phyloP scores from a whole-genome alignment of 2,329 filamentous ascomycete species.

The Fusarium armeniacum region DNA sequence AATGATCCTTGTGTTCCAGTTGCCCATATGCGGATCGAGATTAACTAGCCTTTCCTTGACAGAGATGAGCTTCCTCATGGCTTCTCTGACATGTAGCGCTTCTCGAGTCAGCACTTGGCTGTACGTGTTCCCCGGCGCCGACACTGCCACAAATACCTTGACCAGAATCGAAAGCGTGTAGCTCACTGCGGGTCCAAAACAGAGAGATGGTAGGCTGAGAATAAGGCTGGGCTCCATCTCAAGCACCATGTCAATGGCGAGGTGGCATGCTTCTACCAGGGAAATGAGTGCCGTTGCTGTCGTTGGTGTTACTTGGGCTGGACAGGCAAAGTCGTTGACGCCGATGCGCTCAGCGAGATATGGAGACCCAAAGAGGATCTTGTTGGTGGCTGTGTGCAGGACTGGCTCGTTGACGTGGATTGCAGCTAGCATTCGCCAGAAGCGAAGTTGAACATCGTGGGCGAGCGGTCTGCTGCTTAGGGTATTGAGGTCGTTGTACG shows the following conservation, averaged over 20 bases:
- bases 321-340: slow-evolving; percentile 28
- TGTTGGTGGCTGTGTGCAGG: slow-evolving; percentile 31
- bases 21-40: slow-evolving; percentile 35
- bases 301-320: slow-evolving; percentile 4
- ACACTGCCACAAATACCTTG: slow-evolving; percentile 35
- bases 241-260: slow-evolving; percentile 25
- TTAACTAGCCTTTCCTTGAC: slow-evolving; percentile 25
- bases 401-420: slow-evolving; percentile 32
- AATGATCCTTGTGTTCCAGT: slow-evolving; percentile 40
- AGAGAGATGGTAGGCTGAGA: slow-evolving; percentile 30
- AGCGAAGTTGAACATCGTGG: slow-evolving; percentile 13
- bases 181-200: slow-evolving; percentile 34
- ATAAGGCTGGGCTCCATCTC: slow-evolving; percentile 18
- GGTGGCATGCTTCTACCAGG: slow-evolving; percentile 32
- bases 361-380: slow-evolving; percentile 26
- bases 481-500: not conserved
- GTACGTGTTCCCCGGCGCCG: slow-evolving; percentile 36
- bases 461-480: slow-evolving; percentile 26
- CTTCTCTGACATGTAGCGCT: slow-evolving; percentile 19
- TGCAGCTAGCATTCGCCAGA: slow-evolving; percentile 28
- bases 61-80: slow-evolving; percentile 26
- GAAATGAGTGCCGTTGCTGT: slow-evolving; percentile 17
- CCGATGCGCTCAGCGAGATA: slow-evolving; percentile 32
- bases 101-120: slow-evolving; percentile 15
- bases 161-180: slow-evolving; percentile 39